Evolutionary conservation across 2,329 filamentous ascomycete genomes (phyloP).

Genomic region (Fusarium sp.): DNA sequence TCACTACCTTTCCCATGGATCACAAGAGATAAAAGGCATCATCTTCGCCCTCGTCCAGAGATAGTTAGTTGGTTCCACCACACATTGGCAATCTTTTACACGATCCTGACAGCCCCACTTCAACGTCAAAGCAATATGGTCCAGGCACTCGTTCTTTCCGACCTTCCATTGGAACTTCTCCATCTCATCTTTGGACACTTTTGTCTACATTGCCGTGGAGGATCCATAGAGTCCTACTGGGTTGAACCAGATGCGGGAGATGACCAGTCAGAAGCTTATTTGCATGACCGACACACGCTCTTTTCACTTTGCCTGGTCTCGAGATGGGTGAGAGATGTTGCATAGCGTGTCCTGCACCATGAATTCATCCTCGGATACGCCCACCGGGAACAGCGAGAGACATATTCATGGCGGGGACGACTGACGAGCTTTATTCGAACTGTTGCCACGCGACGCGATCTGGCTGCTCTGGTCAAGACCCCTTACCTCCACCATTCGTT

Average conservation of each 20-base stretch:
- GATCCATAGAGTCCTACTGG: slow-evolving; percentile 4
- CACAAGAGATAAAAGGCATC: background rate
- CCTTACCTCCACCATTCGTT: background rate
- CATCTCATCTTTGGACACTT: slow-evolving; percentile 23
- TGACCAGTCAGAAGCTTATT: background rate
- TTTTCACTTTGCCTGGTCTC: slow-evolving; percentile 22
- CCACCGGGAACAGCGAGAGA: too few species aligned
- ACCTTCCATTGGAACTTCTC: slow-evolving; percentile 21
- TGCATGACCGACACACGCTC: slow-evolving; percentile 3
- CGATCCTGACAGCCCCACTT: background rate
- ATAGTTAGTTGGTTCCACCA: background rate
- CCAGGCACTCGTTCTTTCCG: background rate
- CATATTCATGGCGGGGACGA: background rate
- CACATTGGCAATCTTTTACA: background rate
- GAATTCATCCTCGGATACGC: slow-evolving; percentile 16
- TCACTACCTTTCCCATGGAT: background rate
- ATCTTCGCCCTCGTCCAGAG: background rate
- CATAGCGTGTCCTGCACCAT: slow-evolving; percentile 29
- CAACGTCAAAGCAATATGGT: background rate
- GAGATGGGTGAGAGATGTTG: slow-evolving; percentile 9
- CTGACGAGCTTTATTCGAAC: slow-evolving; percentile 22
- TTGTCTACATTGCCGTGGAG: slow-evolving; percentile 25
- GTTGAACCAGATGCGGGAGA: background rate
- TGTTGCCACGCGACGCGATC: slow-evolving; percentile 4
- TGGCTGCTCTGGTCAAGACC: slow-evolving; percentile 13